phyloP scores from a whole-genome alignment of 2,329 filamentous ascomycete species.

The Macrophomina phaseolina region DNA sequence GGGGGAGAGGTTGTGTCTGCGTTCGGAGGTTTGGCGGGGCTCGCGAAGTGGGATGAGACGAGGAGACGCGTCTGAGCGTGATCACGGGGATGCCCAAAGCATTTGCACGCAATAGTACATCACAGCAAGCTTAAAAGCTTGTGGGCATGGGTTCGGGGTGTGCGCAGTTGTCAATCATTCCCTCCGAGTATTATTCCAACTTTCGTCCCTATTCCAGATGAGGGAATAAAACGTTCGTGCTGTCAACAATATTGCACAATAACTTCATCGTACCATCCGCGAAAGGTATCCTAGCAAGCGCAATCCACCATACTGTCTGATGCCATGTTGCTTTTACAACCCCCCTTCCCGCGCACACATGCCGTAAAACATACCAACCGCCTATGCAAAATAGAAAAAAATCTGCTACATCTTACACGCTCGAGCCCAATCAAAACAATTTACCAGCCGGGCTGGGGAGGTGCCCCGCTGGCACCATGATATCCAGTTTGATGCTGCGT shows the following conservation, averaged over 20 bases:
- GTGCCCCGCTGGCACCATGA: background rate
- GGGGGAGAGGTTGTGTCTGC: background rate
- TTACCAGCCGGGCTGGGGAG: constrained; percentile 22
- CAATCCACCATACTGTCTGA: constrained; percentile 1
- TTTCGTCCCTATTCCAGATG: too few species aligned
- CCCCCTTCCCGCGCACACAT: background rate
- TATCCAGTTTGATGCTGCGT: constrained; percentile 13
- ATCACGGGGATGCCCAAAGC: background rate
- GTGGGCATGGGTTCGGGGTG: too few species aligned
- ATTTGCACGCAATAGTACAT: background rate
- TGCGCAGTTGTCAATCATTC: too few species aligned
- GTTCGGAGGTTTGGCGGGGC: constrained; percentile 12
- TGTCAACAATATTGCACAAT: background rate
- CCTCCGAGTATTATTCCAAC: too few species aligned
- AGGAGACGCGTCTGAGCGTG: constrained; percentile 27
- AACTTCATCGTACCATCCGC: background rate
- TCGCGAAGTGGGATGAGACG: constrained; percentile 5
- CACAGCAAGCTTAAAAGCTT: too few species aligned
- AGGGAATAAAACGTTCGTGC: background rate
- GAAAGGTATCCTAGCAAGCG: constrained; percentile 11
- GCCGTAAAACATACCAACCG: background rate
- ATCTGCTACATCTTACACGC: constrained; percentile 18
- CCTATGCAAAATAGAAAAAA: constrained; percentile 16
- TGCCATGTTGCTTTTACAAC: constrained; percentile 13
- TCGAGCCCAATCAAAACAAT: background rate